These are phyloP conservation scores for Penicillium sp. DNA, from an alignment of 2,329 filamentous ascomycete genomes.

Conservation along the genomic window DNA sequence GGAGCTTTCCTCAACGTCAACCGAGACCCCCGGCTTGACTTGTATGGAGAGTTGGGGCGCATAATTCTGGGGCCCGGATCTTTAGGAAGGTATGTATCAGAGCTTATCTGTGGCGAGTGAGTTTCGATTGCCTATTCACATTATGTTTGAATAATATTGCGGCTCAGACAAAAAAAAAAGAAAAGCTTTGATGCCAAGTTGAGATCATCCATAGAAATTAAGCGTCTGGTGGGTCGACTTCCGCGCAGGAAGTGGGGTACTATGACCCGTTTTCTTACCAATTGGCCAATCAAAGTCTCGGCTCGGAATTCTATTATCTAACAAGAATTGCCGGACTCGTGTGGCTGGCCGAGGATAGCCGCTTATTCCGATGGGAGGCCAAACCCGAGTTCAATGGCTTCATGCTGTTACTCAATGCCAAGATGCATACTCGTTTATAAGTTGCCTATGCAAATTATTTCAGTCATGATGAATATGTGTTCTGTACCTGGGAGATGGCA, in stretches of 20 bases:
- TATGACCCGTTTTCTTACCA: background rate
- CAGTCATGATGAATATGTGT: background rate
- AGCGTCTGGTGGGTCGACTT: slow-evolving; percentile 15
- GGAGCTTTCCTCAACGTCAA: slow-evolving; percentile 15
- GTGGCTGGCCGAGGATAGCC: slow-evolving; percentile 14
- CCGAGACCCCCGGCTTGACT: slow-evolving; percentile 13
- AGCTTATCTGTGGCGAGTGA: slow-evolving; percentile 5
- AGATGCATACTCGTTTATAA: background rate
- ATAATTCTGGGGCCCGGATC: slow-evolving; percentile 16
- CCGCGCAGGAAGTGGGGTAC: background rate
- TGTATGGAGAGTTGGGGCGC: slow-evolving; percentile 10
- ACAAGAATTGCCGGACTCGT: slow-evolving; percentile 12
- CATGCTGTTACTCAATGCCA: slow-evolving; percentile 9
- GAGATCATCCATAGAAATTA: slow-evolving; percentile 13
- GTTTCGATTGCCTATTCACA: slow-evolving; percentile 14
- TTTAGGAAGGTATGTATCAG: slow-evolving; percentile 4
- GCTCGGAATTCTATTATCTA: slow-evolving; percentile 15
- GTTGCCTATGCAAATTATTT: background rate
- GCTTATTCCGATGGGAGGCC: background rate
- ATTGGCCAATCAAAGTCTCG: slow-evolving; percentile 6
- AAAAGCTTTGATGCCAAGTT: slow-evolving; percentile 4
- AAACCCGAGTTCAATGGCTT: slow-evolving; percentile 1
- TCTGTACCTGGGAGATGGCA: background rate
- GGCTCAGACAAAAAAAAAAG: background rate
- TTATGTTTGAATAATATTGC: slow-evolving; percentile 5